Evolutionary conservation across 176 grass and related monocot genomes (phyloP).

Genomic region (Leersia perrieri): DNA sequence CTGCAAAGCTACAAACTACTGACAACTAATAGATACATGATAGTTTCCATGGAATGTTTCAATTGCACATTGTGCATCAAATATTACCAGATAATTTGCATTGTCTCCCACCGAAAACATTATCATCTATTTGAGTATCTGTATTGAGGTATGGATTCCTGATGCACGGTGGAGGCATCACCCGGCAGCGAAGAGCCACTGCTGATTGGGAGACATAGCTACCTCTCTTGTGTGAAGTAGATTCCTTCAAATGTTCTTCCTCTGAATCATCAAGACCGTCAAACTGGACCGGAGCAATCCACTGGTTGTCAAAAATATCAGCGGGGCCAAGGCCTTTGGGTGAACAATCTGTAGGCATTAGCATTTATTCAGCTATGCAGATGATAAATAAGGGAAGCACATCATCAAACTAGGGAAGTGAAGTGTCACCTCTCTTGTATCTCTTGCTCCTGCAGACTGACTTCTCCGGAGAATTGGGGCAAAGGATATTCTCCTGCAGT

Average conservation of each 20-base stretch:
- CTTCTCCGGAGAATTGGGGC: conserved; percentile 91
- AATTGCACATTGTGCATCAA: conserved; percentile 6
- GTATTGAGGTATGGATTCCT: conserved; percentile 67
- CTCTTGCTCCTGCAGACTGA: conserved; percentile 71
- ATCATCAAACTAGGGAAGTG: neutral
- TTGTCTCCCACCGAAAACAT: conserved; percentile 58
- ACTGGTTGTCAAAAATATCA: conserved; percentile 22
- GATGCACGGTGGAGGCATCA: conserved; percentile 89
- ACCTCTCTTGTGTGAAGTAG: conserved; percentile 42
- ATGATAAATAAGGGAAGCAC: neutral
- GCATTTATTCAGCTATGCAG: neutral
- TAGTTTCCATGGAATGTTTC: neutral
- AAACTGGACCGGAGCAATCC: conserved; percentile 43
- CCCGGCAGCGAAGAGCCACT: conserved; percentile 71
- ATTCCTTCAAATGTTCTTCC: conserved; percentile 25
- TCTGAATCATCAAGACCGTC: conserved; percentile 39
- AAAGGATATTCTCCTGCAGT: conserved; percentile 72
- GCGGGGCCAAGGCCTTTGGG: conserved; percentile 25
- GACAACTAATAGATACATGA: neutral
- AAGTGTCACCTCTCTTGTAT: conserved; percentile 56
- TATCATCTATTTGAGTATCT: conserved; percentile 41
- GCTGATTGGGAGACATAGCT: conserved; percentile 78
- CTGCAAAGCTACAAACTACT: neutral
- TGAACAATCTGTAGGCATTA: conserved; percentile 50
- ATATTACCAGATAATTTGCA: conserved; percentile 67